Percentiles rank a stretch among this genome's conserved stretches.
phyloP scores from a whole-genome alignment of 2,329 filamentous ascomycete genomes.

The Acarospora socialis region DNA sequence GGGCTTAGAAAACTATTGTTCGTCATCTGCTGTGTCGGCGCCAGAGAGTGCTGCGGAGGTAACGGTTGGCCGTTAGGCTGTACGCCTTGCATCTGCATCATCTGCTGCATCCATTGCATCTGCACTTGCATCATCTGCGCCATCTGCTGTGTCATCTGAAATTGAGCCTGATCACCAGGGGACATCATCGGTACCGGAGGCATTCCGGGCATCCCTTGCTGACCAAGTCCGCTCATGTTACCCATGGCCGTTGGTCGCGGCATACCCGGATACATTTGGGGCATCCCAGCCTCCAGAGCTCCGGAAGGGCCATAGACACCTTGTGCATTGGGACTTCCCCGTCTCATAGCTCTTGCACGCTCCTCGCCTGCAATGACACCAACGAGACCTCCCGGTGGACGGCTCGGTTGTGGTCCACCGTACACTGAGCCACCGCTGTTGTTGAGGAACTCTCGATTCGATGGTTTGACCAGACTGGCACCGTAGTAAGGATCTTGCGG shows the following conservation, averaged over 20 bases:
- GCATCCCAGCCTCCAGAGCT: conserved; percentile 23
- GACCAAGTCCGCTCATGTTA: conserved; percentile 15
- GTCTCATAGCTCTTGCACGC: conserved; percentile 58
- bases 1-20: conserved; percentile 18
- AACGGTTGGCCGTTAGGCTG: conserved; percentile 4
- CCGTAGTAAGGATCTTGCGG: conserved; percentile 78
- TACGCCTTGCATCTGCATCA: conserved; percentile 32
- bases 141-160: conserved; percentile 75
- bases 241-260: conserved; percentile 26
- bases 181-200: conserved; percentile 28
- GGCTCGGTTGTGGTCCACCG: conserved; percentile 25
- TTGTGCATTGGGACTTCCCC: conserved; percentile 61
- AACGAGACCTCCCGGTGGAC: conserved; percentile 63
- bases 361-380: conserved; percentile 82
- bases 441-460: conserved; percentile 60
- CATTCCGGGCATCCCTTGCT: conserved; percentile 14
- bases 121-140: conserved; percentile 84
- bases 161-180: conserved; percentile 56
- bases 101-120: conserved; percentile 76
- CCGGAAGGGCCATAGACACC: conserved; percentile 29
- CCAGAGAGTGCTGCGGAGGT: conserved; percentile 19
- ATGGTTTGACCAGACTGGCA: conserved; percentile 57
- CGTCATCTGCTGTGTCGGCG: conserved; percentile 17
- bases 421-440: conserved; percentile 23
- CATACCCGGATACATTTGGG: conserved; percentile 19